These are phyloP conservation scores for Penicillium roqueforti DNA, from an alignment of 495 filamentous ascomycete species.

Conservation along the genomic window DNA sequence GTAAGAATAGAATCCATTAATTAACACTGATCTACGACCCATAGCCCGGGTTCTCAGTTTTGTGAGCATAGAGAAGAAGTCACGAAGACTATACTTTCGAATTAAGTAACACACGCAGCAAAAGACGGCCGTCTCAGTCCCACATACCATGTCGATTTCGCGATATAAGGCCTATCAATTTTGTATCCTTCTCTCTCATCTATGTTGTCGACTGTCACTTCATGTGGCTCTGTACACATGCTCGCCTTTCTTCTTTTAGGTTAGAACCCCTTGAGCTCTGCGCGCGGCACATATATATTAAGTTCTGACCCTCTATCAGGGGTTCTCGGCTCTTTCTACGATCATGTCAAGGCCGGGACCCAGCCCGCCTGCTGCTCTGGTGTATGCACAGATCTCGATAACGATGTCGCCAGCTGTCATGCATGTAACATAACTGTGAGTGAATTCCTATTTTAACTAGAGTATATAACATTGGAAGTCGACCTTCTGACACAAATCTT, in stretches of 20 bases:
- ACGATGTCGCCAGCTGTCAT: slow-evolving; percentile 8
- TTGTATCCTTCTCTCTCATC: background rate
- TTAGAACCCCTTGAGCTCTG: background rate
- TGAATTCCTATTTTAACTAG: background rate
- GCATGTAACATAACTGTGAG: slow-evolving; percentile 11
- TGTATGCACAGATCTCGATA: slow-evolving; percentile 12
- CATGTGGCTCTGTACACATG: background rate
- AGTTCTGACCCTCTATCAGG: background rate
- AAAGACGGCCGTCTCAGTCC: too few species aligned
- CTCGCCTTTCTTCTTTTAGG: slow-evolving; percentile 1
- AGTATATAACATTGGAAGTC: slow-evolving; percentile 3
- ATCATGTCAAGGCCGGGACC: slow-evolving; percentile 9
- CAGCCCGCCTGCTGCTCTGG: slow-evolving; percentile 16
- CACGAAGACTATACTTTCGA: background rate
- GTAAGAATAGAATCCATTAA: too few species aligned
- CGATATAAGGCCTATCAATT: slow-evolving; percentile 6
- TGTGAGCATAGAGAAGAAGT: background rate
- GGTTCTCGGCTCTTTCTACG: background rate
- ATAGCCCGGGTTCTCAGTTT: background rate
- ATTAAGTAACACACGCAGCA: background rate
- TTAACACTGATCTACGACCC: too few species aligned
- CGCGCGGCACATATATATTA: background rate
- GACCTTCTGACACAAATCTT: background rate
- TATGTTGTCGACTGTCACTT: background rate
- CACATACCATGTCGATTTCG: background rate